These are phyloP conservation scores for Lactifluus volemus DNA, from an alignment of 768 basidiomycete genomes.

Conservation along the genomic window DNA sequence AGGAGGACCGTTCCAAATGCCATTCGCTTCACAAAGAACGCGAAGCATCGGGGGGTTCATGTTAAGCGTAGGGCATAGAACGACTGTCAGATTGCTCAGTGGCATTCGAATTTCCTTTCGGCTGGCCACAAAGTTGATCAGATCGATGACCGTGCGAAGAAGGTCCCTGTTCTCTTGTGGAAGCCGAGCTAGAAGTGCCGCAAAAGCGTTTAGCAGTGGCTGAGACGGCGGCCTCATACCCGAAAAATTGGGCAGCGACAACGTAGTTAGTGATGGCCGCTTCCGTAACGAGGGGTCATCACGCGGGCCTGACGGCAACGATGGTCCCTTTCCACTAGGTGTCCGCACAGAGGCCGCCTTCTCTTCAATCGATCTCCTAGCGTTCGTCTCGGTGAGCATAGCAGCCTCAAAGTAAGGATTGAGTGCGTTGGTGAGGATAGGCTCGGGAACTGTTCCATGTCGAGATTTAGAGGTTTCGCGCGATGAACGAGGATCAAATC, in stretches of 20 bases:
- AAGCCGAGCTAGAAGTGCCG: constrained; percentile 54
- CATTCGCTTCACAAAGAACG: constrained; percentile 61
- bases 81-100: constrained; percentile 75
- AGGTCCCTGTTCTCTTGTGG: constrained; percentile 79
- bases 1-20: constrained; percentile 46
- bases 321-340: constrained; percentile 4
- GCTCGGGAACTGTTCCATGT: constrained; percentile 64
- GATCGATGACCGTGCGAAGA: constrained; percentile 70
- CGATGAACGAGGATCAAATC: not conserved
- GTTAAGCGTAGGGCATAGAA: constrained; percentile 80
- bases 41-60: constrained; percentile 69
- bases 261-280: constrained; percentile 71
- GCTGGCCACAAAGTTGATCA: constrained; percentile 68
- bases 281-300: constrained; percentile 46
- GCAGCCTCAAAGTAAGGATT: constrained; percentile 73
- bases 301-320: constrained; percentile 13
- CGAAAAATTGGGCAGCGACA: constrained; percentile 62
- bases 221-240: constrained; percentile 55
- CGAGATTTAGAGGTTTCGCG: constrained; percentile 8
- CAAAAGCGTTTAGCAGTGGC: constrained; percentile 47
- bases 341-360: constrained; percentile 8
- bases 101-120: constrained; percentile 86
- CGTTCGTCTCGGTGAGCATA: constrained; percentile 45
- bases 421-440: constrained; percentile 67
- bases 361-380: constrained; percentile 23